Evolutionary conservation across 1,284 basidiomycete species (phyloP).

Genomic region (Malassezia dermatis): DNA sequence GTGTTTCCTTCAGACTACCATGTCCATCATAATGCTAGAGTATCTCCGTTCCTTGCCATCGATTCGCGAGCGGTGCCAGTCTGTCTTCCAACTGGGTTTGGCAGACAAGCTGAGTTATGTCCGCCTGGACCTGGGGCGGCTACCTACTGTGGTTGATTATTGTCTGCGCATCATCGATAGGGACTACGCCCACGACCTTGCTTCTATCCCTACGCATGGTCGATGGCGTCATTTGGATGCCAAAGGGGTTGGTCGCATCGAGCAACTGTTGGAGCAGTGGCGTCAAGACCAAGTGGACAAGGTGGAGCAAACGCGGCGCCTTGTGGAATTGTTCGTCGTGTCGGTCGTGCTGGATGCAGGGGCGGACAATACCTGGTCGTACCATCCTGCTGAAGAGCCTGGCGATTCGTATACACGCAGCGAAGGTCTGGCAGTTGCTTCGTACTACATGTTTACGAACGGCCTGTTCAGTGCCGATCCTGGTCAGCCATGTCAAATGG

Average conservation of each 20-base stretch:
- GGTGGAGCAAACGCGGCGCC: not conserved
- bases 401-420: not conserved
- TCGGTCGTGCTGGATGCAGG: not conserved
- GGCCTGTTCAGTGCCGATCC: not conserved
- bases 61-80: not conserved
- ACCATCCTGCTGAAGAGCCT: not conserved
- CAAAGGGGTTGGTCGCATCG: not conserved
- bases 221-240: not conserved
- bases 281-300: not conserved
- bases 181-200: not conserved
- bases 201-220: not conserved
- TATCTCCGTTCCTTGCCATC: not conserved
- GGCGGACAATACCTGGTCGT: not conserved
- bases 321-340: not conserved
- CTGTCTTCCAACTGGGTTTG: not conserved
- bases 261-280: not conserved
- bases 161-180: not conserved
- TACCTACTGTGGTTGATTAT: not conserved
- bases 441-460: not conserved
- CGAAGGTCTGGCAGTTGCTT: not conserved
- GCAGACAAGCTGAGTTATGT: no score
- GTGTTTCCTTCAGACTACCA: not conserved
- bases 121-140: constrained; percentile 1
- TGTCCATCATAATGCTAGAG: not conserved
- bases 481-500: not conserved